Percentiles rank a stretch among this genome's conserved stretches.
phyloP scores from a whole-genome alignment of 2,329 filamentous ascomycete species.

The Trichoderma atroviride region DNA sequence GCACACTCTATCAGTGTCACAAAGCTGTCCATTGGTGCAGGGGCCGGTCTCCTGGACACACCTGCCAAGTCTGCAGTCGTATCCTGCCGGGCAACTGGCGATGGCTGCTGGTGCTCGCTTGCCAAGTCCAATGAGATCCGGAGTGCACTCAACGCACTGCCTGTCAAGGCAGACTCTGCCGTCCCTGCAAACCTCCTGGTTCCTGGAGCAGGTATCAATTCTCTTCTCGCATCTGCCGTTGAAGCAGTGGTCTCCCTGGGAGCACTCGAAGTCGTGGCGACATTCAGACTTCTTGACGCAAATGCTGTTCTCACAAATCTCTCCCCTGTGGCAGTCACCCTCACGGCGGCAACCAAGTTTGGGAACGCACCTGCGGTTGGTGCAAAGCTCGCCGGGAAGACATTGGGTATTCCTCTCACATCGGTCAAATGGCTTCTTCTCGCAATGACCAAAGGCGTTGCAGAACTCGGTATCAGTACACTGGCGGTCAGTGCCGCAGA shows the following conservation, averaged over 20 bases:
- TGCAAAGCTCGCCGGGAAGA: neutral
- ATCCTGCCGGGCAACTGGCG: too few relatives aligned
- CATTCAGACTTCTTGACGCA: neutral
- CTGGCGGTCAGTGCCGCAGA: neutral
- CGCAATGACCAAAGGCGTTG: constrained; percentile 15
- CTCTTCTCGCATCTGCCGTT: neutral
- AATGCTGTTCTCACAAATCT: neutral
- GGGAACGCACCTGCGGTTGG: neutral
- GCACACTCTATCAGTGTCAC: neutral
- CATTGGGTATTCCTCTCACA: neutral
- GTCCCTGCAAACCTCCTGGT: neutral
- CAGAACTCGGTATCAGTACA: constrained; percentile 1
- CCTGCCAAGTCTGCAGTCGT: too few relatives aligned
- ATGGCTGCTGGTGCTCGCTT: too few relatives aligned
- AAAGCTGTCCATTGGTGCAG: too few relatives aligned
- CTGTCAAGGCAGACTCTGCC: neutral
- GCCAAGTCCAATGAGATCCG: too few relatives aligned
- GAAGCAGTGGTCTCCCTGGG: neutral
- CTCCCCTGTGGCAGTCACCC: neutral
- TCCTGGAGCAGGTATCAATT: too few relatives aligned
- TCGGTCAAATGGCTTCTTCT: neutral
- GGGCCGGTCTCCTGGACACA: too few relatives aligned
- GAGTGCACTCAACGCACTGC: neutral
- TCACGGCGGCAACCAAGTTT: neutral
- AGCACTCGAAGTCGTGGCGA: neutral